Evolutionary conservation across 1,284 basidiomycete species (phyloP), one percentile per base, ranked within the genome.

Genomic region (Ustilago hordei): DNA sequence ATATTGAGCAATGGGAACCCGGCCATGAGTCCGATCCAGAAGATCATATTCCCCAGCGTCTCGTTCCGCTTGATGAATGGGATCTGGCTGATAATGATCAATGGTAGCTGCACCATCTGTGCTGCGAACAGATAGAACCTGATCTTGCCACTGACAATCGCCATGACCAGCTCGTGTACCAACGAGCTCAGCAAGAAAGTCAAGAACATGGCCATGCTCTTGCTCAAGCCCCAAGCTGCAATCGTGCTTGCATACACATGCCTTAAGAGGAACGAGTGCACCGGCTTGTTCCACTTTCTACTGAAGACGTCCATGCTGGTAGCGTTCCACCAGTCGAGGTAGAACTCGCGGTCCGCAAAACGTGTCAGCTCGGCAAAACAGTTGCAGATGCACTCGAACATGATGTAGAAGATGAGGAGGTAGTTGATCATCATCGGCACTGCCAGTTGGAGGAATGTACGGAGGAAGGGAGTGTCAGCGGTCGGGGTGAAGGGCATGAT

Each of bases 281-380:
- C 92, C 90, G 81, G 78, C 78, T 81, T 77, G 70, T 86, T 86
- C 84, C 84, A 86, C 64, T 83, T 81, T 28, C 84, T 64, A 6
- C 69, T 66, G 87, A 97, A 99, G 86, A 98, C 94, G 84, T 98
- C 97, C 92, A 94, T 96, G 3, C 93, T 93, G 0, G 93, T 95
- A 1, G 94, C 93, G 87, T 98, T 99, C 96, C 96, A 98, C 85
- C 95, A 98, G 85, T 98, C 95, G 87, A 95, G 93, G 87, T 98
- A 99, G 86, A 98, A 98, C 80, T 95, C 93, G 48, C 96, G 90
- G 86, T 99, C 96, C 32, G 95, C 95, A 84, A 98, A 99, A 92
- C 91, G 92, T 2, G 85, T 86, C 8, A 84, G 59, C 86, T 98
- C 96, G 3, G 82, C 84, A 85, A 98, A 98, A 11, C 89, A 94